Evolutionary conservation across 2,329 filamentous ascomycete species (phyloP), one percentile per base, ranked within the genome.

Genomic region (Aspergillus clavatus): DNA sequence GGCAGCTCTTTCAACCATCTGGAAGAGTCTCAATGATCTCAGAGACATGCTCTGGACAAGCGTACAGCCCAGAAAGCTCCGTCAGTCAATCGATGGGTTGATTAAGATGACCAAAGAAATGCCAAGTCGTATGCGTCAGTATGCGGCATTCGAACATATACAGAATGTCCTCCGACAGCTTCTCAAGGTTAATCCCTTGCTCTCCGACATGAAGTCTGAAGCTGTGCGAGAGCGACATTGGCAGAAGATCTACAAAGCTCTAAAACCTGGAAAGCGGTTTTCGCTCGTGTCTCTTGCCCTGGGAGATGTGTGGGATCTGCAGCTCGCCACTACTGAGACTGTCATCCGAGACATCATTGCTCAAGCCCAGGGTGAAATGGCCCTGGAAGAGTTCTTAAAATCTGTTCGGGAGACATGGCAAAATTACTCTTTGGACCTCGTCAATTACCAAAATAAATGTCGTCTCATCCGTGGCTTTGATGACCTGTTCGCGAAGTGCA

Each of bases 31-130:
- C 48, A 93, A 96, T 60, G 91, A 97, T 60, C 85, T 96, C 12
- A 83, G 89, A 23, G 94, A 98, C 59, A 86, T 83, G 42, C 78
- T 95, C 1, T 99, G 94, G 94, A 94, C 86, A 45, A 95, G 88
- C 61, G 87, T 98, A 1, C 89, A 97, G 63, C 91, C 94, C 7
- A 82, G 93, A 52, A 98, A 97, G 71, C 82, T 98, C 47, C 83
- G 93, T 28, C 81, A 87, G 57, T 87, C 88, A 51, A 84, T 99
- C 40, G 91, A 98, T 61, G 84, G 86, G 38, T 79, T 97, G 42
- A 88, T 97, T 66, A 95, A 95, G 74, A 95, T 95, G 80, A 97
- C 90, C 27, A 97, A 95, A 72, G 91, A 97, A 52, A 97, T 98
- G 93, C 93, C 94, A 0, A 95, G 89, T 69, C 84, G 93, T 48